A percentile compares a stretch with the other conserved stretches of the same genome.
Conservation (phyloP, 2,329 filamentous ascomycete species). For the Epichloe bromicola region DNA sequence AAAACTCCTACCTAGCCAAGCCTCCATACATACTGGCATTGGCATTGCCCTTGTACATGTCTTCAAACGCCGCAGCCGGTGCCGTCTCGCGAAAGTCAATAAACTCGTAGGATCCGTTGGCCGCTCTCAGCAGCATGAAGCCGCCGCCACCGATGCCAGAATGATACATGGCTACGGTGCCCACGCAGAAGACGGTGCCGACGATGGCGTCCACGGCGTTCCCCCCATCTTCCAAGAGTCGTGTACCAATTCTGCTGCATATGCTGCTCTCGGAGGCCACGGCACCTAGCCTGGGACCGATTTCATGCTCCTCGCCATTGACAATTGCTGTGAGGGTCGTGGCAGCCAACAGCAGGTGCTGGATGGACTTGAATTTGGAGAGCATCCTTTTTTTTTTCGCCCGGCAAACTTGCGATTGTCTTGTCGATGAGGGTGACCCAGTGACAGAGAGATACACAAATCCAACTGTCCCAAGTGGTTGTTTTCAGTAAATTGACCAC, state of each 20-base stretch:
- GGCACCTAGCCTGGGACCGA: slow-evolving; percentile 31
- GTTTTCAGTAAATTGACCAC: too few species aligned
- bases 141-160: slow-evolving; percentile 65
- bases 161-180: slow-evolving; percentile 52
- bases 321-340: not conserved
- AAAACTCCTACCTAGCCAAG: slow-evolving; percentile 47
- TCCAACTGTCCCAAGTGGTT: too few species aligned
- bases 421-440: not conserved
- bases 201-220: slow-evolving; percentile 56
- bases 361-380: not conserved
- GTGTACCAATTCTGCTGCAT: slow-evolving; percentile 46
- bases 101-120: slow-evolving; percentile 58
- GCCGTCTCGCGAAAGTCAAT: slow-evolving; percentile 81
- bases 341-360: not conserved
- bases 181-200: slow-evolving; percentile 51
- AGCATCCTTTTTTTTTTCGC: not conserved
- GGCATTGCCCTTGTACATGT: slow-evolving; percentile 67
- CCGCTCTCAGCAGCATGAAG: slow-evolving; percentile 58
- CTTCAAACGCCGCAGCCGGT: slow-evolving; percentile 61
- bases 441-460: not conserved
- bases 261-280: slow-evolving; percentile 47
- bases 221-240: slow-evolving; percentile 46
- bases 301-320: not conserved
- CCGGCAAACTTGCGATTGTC: not conserved
- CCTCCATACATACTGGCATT: slow-evolving; percentile 54